Evolutionary conservation across 2,329 filamentous ascomycete species (phyloP).

Genomic region (Ophiosphaerella korrae): DNA sequence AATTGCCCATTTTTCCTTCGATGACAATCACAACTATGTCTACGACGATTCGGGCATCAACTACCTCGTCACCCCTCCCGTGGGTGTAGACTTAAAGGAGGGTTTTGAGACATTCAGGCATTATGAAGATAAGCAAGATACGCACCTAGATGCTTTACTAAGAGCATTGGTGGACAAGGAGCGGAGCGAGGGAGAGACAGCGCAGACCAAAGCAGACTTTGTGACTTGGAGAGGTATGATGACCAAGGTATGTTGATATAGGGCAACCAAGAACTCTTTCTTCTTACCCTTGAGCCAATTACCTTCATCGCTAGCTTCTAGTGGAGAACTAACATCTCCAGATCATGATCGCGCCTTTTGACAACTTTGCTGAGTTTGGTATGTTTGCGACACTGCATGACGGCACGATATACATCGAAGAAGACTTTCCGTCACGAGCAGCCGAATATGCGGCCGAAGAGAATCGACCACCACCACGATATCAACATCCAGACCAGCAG

Average conservation of each 20-base stretch:
- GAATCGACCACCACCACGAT: constrained; percentile 24
- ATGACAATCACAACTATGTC: constrained; percentile 77
- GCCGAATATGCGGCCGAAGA: constrained; percentile 59
- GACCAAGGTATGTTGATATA: constrained; percentile 73
- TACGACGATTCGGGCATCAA: constrained; percentile 79
- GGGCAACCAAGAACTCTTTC: not conserved
- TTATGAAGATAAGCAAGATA: constrained; percentile 79
- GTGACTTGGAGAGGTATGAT: constrained; percentile 98
- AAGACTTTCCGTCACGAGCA: constrained; percentile 77
- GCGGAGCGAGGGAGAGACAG: constrained; percentile 60
- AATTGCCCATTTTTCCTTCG: constrained; percentile 91
- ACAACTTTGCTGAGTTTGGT: constrained; percentile 80
- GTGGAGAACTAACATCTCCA: constrained; percentile 43
- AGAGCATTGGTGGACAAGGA: constrained; percentile 77
- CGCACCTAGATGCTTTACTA: constrained; percentile 84
- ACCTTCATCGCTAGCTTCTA: constrained; percentile 4
- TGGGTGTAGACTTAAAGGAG: constrained; percentile 74
- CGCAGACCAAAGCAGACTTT: constrained; percentile 75
- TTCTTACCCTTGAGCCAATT: constrained; percentile 16
- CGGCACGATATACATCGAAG: constrained; percentile 83
- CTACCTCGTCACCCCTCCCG: constrained; percentile 81
- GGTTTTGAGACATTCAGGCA: constrained; percentile 85
- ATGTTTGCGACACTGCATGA: constrained; percentile 95
- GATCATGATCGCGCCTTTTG: constrained; percentile 86
- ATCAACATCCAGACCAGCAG: constrained; percentile 57